These are phyloP conservation scores for Sporothrix humicola DNA, from an alignment of 2,329 filamentous ascomycete genomes.

Conservation along the genomic window DNA sequence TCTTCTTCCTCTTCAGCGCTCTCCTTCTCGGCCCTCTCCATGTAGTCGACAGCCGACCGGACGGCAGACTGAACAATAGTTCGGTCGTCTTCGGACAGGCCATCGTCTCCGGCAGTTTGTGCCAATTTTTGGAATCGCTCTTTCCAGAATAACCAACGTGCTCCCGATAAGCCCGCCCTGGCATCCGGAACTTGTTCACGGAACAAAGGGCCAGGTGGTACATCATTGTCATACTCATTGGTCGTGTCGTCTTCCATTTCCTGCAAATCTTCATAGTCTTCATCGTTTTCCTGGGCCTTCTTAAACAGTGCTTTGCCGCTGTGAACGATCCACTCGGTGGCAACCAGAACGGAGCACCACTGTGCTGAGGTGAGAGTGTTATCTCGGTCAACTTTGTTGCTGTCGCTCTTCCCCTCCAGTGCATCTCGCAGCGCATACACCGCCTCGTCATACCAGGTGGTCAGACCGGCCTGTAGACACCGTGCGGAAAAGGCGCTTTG, in stretches of 20 bases:
- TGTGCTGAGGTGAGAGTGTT: background rate
- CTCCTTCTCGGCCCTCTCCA: background rate
- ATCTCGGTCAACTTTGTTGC: background rate
- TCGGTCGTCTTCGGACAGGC: background rate
- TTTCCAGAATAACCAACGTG: background rate
- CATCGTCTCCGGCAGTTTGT: background rate
- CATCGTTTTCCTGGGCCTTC: background rate
- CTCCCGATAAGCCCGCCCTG: background rate
- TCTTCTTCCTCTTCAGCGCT: background rate
- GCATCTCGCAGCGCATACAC: background rate
- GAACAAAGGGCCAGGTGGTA: background rate
- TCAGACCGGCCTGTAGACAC: background rate
- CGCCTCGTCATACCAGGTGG: background rate
- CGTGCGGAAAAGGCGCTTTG: conserved; percentile 3
- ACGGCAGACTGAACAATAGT: background rate
- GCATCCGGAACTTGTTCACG: background rate
- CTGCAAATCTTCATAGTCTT: background rate
- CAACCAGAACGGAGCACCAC: background rate
- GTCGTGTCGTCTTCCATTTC: background rate
- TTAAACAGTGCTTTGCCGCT: background rate
- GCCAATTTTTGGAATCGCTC: background rate
- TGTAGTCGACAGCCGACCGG: background rate
- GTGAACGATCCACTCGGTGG: conserved; percentile 7
- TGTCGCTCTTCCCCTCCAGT: background rate
- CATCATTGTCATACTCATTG: background rate